Percentiles rank a stretch among this genome's conserved stretches.
These are phyloP conservation scores for Capronia coronata DNA, from an alignment of 2,329 filamentous ascomycete species.

Conservation along the genomic window DNA sequence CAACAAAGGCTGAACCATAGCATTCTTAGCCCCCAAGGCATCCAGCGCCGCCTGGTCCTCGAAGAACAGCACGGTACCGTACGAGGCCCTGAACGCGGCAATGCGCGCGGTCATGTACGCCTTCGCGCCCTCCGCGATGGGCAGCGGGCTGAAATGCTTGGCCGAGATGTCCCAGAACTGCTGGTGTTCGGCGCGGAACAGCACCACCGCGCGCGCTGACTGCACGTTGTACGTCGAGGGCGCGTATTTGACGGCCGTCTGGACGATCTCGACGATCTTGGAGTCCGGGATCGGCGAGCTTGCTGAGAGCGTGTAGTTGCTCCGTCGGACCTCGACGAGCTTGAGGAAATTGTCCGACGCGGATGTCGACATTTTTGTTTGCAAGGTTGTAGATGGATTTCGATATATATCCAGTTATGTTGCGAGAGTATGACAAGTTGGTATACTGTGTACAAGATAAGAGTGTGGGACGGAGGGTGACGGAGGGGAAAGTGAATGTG, in stretches of 20 bases:
- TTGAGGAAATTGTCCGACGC: constrained; percentile 19
- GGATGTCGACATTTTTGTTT: not conserved
- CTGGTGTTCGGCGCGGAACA: constrained; percentile 76
- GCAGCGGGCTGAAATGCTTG: constrained; percentile 15
- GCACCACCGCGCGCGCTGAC: constrained; percentile 68
- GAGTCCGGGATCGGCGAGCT: constrained; percentile 22
- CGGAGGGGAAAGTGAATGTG: too few relatives aligned
- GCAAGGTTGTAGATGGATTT: too few relatives aligned
- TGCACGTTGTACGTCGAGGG: constrained; percentile 87
- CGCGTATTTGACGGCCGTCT: constrained; percentile 20
- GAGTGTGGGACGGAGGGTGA: too few relatives aligned
- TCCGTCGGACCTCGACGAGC: constrained; percentile 15
- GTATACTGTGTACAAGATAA: too few relatives aligned
- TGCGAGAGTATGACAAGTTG: too few relatives aligned
- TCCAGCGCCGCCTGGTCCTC: constrained; percentile 65
- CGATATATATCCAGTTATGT: too few relatives aligned
- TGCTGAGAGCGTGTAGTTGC: constrained; percentile 20
- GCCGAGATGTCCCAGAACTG: constrained; percentile 72
- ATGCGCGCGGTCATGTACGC: constrained; percentile 13
- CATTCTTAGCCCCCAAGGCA: constrained; percentile 49
- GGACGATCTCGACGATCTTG: constrained; percentile 24
- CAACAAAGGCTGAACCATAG: constrained; percentile 69
- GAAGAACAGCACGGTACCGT: constrained; percentile 83
- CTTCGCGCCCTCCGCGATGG: constrained; percentile 10
- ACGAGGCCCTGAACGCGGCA: constrained; percentile 44